Conservation (phyloP, 495 filamentous ascomycete genomes). For the Neurospora cerealis region DNA sequence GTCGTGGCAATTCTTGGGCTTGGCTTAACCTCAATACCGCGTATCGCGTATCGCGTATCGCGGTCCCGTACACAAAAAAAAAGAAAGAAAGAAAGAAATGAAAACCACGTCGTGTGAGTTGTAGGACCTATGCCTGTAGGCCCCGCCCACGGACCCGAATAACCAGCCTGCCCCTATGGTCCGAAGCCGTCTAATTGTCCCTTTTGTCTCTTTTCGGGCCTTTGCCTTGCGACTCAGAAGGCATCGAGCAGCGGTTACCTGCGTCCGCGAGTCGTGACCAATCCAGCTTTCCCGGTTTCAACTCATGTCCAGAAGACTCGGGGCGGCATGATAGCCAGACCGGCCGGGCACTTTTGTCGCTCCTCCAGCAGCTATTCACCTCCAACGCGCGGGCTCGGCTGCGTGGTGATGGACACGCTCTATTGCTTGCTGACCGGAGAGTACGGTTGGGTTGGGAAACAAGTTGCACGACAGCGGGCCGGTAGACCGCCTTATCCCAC, state of each 20-base stretch:
- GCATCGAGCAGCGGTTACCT: neutral
- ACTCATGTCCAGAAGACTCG: neutral
- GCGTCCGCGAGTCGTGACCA: neutral
- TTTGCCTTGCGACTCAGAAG: neutral
- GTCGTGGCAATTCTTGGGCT: neutral
- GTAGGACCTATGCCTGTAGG: neutral
- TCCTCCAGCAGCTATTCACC: neutral
- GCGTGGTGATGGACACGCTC: neutral
- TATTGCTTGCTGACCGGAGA: neutral
- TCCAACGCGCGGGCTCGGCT: neutral
- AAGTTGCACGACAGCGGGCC: slow-evolving; percentile 16
- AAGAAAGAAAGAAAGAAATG: neutral
- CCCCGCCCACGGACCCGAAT: neutral
- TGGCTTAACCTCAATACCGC: neutral
- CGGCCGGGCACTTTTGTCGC: neutral
- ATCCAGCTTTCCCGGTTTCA: neutral
- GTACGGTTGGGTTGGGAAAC: neutral
- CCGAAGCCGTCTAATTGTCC: neutral
- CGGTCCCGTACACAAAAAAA: neutral
- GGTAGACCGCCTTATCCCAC: slow-evolving; percentile 15
- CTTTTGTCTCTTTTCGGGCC: neutral
- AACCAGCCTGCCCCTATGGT: neutral
- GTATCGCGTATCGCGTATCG: neutral
- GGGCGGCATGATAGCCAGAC: neutral
- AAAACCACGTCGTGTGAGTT: neutral